phyloP scores from a whole-genome alignment of 78 protist genomes.

The Anaeramoeba flamelloides region DNA sequence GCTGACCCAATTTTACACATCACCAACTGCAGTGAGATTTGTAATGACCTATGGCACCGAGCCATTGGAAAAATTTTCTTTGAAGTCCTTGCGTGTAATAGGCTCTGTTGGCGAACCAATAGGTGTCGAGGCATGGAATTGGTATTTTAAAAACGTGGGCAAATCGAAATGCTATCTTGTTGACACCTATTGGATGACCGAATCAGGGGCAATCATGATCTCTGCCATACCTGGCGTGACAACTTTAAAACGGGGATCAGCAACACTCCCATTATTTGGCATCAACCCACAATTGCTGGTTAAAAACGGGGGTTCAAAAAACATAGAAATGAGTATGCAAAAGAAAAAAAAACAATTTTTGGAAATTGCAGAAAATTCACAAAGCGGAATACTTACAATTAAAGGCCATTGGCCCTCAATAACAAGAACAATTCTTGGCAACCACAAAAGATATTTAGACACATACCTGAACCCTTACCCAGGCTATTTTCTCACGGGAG shows the following conservation, averaged over 20 bases:
- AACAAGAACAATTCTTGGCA: constrained; percentile 50
- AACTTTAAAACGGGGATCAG: constrained; percentile 72
- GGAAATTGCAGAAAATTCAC: too few species aligned
- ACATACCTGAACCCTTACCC: constrained; percentile 47
- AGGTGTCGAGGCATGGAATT: constrained; percentile 49
- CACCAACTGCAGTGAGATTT: constrained; percentile 50
- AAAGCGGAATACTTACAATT: constrained; percentile 38
- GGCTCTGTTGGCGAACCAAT: constrained; percentile 38
- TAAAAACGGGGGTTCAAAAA: constrained; percentile 19
- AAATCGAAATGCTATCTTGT: constrained; percentile 58
- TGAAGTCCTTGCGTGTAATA: constrained; percentile 9
- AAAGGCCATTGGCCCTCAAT: constrained; percentile 68
- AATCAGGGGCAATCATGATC: constrained; percentile 76
- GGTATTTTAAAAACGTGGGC: constrained; percentile 72
- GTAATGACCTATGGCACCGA: constrained; percentile 38
- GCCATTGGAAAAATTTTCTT: constrained; percentile 17
- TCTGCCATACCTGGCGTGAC: constrained; percentile 77
- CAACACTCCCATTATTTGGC: constrained; percentile 81
- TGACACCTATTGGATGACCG: constrained; percentile 95
- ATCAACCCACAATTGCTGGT: constrained; percentile 54
- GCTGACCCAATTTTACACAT: too few species aligned
- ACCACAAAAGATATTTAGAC: constrained; percentile 42
- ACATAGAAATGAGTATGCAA: too few species aligned
- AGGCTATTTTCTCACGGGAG: constrained; percentile 78
- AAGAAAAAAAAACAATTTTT: too few species aligned